A percentile compares a stretch with the other conserved stretches of the same genome.
phyloP scores from a whole-genome alignment of 495 filamentous ascomycete genomes.

The Aspergillus avenaceus region DNA sequence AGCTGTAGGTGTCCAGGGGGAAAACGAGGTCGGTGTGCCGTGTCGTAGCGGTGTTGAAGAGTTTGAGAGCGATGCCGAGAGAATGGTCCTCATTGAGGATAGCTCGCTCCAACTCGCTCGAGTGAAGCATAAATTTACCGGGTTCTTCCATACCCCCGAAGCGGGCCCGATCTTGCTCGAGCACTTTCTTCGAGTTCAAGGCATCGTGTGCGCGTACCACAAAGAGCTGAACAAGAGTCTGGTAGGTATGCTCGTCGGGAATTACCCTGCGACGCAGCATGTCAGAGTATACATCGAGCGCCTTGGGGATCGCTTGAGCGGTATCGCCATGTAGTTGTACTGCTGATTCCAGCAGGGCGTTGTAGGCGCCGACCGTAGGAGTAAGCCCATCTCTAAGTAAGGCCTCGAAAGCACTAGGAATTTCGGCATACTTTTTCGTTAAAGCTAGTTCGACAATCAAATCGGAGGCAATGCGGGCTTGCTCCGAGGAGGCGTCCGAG shows the following conservation, averaged over 20 bases:
- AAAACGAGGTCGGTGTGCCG: conserved; percentile 50
- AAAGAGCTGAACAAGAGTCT: conserved; percentile 76
- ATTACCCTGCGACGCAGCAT: conserved; percentile 84
- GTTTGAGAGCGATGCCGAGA: conserved; percentile 72
- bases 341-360: conserved; percentile 79
- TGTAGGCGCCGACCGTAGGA: conserved; percentile 82
- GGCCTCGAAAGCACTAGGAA: conserved; percentile 82
- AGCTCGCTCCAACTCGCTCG: conserved; percentile 75
- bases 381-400: conserved; percentile 74
- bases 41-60: conserved; percentile 71
- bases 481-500: conserved; percentile 33
- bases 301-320: conserved; percentile 79
- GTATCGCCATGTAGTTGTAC: conserved; percentile 65
- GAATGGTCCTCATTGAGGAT: conserved; percentile 84
- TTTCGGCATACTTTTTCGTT: conserved; percentile 68
- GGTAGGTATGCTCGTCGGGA: conserved; percentile 81
- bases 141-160: conserved; percentile 84
- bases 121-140: conserved; percentile 85
- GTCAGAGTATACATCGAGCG: conserved; percentile 90
- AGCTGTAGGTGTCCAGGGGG: conserved; percentile 71
- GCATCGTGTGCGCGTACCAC: conserved; percentile 74
- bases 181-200: conserved; percentile 57
- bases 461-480: conserved; percentile 66
- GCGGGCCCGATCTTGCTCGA: conserved; percentile 72
- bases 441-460: conserved; percentile 69